These are phyloP conservation scores for Ploettnerulaceae sp. DNA, from an alignment of 2,329 filamentous ascomycete genomes.

Conservation along the genomic window DNA sequence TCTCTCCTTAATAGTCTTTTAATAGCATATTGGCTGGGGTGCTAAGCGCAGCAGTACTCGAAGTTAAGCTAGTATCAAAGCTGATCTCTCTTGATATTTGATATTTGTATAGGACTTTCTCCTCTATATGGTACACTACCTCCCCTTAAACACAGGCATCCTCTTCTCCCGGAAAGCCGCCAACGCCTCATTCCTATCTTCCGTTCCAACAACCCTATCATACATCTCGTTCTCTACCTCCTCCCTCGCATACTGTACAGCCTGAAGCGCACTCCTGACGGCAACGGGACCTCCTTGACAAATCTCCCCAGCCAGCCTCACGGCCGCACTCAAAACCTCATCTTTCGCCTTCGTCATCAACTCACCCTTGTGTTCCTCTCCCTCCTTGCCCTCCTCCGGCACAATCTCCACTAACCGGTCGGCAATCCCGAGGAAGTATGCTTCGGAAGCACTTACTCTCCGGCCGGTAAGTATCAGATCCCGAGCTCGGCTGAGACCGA, in stretches of 20 bases:
- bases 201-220: conserved; percentile 72
- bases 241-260: conserved; percentile 68
- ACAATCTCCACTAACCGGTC: conserved; percentile 83
- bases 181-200: conserved; percentile 85
- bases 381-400: conserved; percentile 43
- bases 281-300: conserved; percentile 87
- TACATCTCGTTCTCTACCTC: conserved; percentile 85
- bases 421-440: conserved; percentile 85
- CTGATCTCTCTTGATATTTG: too few species aligned
- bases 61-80: too few species aligned
- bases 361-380: conserved; percentile 36
- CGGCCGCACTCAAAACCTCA: conserved; percentile 67
- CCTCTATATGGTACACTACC: conserved; percentile 17
- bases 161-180: conserved; percentile 77
- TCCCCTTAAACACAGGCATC: conserved; percentile 61
- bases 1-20: too few species aligned
- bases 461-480: conserved; percentile 89
- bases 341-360: conserved; percentile 56
- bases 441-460: conserved; percentile 76
- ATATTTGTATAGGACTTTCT: too few species aligned
- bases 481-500: conserved; percentile 76
- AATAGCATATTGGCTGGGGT: too few species aligned
- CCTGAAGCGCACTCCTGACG: conserved; percentile 71
- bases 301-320: conserved; percentile 76
- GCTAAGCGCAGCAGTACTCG: too few species aligned